Base-by-base conservation (phyloP, 2,329 filamentous ascomycete genomes). In the Fusarium sp. region DNA sequence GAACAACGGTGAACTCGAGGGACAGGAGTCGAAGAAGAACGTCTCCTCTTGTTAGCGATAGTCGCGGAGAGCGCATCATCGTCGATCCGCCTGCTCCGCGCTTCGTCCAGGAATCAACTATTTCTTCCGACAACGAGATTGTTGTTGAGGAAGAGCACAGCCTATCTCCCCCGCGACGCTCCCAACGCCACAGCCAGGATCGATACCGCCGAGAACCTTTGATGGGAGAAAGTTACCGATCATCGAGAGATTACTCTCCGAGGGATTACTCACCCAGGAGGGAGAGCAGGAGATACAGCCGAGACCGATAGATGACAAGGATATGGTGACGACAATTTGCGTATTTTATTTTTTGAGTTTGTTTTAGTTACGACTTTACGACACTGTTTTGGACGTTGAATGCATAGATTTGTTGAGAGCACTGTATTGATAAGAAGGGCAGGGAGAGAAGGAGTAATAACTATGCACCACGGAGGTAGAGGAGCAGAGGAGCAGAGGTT, bases 51-150 rank as follows among this genome's bases (percentile, higher is more conserved):
- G 72, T 65, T 31, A 65, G 56, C 7, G 54, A 55, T 1, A 48
- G 48, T 11, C 68, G 62, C 23, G 62, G 42, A 33, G 68, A 61
- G n/a, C 58, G 63, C 39, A 49, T 75, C 31, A 72, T 78, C 17
- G 72, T 77, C 17, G 72, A 76, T 14, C 69, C 74, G 20, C 70
- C 75, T 51, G 72, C 74, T 37, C 76, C 78, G 11, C 75, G 74
- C 17, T 72, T 71, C 15, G 69, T 72, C 10, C 69, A 67, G 31
- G 63, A 73, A 50, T 67, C 71, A 4, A 63, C 63, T 31, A 65
- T 58, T 66, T 77, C 46, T 58, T 74, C 49, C 14, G 75, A 79
- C 8, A 78, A 80, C 42, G 81, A 84, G 75, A 76, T 79, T 15
- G 72, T 79, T 2, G 77, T 79, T 17, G 73, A 77, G 41, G 77